These are phyloP conservation scores for Lenwebbia sp. DNA, from an alignment of 345 rosid genomes.

Conservation along the genomic window DNA sequence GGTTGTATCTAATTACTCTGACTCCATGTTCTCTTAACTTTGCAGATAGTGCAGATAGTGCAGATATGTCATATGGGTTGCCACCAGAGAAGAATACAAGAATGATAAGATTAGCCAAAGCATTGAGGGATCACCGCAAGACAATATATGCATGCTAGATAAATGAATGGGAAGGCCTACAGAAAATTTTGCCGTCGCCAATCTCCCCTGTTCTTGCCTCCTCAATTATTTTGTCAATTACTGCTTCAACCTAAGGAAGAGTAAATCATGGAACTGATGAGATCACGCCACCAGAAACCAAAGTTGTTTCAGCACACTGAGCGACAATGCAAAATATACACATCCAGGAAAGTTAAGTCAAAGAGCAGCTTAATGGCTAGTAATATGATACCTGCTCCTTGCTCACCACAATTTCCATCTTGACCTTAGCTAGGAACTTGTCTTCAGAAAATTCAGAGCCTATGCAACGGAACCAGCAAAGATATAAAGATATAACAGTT, in stretches of 20 bases:
- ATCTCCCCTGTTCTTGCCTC: slow-evolving; percentile 83
- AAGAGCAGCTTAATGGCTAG: neutral
- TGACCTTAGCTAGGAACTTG: slow-evolving; percentile 80
- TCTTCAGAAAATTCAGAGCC: slow-evolving; percentile 91
- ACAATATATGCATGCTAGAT: neutral
- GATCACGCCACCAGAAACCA: neutral
- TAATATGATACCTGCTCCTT: slow-evolving; percentile 53
- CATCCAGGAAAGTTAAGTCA: neutral
- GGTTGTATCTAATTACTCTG: neutral
- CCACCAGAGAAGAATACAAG: neutral
- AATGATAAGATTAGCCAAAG: neutral
- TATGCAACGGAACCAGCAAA: slow-evolving; percentile 9
- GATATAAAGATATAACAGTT: neutral
- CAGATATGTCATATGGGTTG: neutral
- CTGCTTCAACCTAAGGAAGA: slow-evolving; percentile 62
- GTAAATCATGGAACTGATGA: neutral
- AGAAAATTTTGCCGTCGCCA: slow-evolving; percentile 86
- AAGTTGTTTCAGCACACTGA: neutral
- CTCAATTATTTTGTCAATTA: slow-evolving; percentile 52
- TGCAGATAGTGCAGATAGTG: neutral
- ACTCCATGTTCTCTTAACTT: neutral
- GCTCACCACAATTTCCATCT: slow-evolving; percentile 80
- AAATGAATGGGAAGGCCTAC: slow-evolving; percentile 15
- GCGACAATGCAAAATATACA: neutral
- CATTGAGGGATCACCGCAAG: neutral